phyloP scores from a whole-genome alignment of 495 filamentous ascomycete genomes.

The Aspergillus funiculosus region DNA sequence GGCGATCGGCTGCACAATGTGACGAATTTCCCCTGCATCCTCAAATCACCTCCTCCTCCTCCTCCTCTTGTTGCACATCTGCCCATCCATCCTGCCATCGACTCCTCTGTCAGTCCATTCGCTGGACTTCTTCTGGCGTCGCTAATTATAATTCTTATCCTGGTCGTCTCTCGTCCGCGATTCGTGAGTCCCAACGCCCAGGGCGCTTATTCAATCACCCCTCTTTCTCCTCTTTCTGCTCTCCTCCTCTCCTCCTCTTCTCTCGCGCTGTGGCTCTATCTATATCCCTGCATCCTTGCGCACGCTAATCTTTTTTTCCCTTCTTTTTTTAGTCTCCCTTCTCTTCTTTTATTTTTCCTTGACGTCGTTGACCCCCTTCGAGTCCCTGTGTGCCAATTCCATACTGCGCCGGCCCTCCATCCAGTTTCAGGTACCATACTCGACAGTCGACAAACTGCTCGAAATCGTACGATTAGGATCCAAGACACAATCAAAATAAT shows the following conservation, averaged over 20 bases:
- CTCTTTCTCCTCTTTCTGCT: neutral
- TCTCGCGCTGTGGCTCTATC: neutral
- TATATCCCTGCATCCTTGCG: too few relatives aligned
- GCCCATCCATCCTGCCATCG: slow-evolving; percentile 6
- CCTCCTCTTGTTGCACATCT: neutral
- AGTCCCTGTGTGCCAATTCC: neutral
- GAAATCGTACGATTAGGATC: neutral
- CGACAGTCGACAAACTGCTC: too few relatives aligned
- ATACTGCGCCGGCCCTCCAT: neutral
- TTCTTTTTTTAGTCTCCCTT: slow-evolving; percentile 4
- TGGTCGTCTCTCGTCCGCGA: too few relatives aligned
- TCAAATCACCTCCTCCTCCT: slow-evolving; percentile 1
- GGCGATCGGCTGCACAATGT: slow-evolving; percentile 18
- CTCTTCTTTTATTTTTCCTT: slow-evolving; percentile 12
- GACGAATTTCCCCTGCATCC: slow-evolving; percentile 18
- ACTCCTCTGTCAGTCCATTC: neutral
- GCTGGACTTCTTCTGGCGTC: slow-evolving; percentile 1
- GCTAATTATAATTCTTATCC: neutral
- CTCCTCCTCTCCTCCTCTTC: neutral
- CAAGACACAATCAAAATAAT: slow-evolving; percentile 2
- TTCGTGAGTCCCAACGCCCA: neutral
- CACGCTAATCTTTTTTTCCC: neutral
- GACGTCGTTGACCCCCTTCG: slow-evolving; percentile 3
- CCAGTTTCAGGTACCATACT: slow-evolving; percentile 5
- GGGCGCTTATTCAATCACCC: neutral